These are phyloP conservation scores for Aspergillus fructus DNA, from an alignment of 2,329 filamentous ascomycete genomes.

Conservation along the genomic window DNA sequence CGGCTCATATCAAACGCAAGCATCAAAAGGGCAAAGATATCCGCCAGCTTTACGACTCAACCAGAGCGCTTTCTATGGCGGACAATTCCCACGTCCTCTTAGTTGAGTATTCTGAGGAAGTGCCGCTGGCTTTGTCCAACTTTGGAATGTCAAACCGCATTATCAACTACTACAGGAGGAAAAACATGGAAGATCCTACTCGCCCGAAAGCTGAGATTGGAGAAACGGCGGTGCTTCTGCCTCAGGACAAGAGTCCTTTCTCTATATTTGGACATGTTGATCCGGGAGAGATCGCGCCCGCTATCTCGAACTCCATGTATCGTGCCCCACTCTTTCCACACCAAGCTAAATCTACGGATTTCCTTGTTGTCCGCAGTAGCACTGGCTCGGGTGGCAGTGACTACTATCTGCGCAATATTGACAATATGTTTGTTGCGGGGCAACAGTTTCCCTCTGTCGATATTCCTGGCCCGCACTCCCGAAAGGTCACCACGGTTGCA, in stretches of 20 bases:
- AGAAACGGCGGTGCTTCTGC: constrained; percentile 81
- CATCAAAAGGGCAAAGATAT: constrained; percentile 76
- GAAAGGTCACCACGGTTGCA: constrained; percentile 93
- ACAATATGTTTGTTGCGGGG: constrained; percentile 86
- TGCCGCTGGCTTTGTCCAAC: constrained; percentile 86
- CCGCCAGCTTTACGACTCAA: constrained; percentile 74
- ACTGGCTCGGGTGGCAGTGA: constrained; percentile 74
- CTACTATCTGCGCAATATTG: constrained; percentile 85
- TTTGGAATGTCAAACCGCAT: constrained; percentile 96
- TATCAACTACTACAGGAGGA: constrained; percentile 93
- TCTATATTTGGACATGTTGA: constrained; percentile 92
- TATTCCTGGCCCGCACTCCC: constrained; percentile 87
- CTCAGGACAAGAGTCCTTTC: constrained; percentile 94
- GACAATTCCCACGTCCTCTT: constrained; percentile 88
- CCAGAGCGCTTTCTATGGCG: constrained; percentile 78
- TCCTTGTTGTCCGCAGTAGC: constrained; percentile 78
- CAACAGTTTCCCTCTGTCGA: constrained; percentile 91
- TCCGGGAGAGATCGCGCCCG: constrained; percentile 83
- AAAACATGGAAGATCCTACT: constrained; percentile 72
- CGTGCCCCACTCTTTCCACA: constrained; percentile 92
- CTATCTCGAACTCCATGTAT: constrained; percentile 93
- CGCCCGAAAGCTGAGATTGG: constrained; percentile 81
- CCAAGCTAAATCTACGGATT: constrained; percentile 73
- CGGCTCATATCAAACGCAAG: constrained; percentile 75
- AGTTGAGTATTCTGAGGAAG: constrained; percentile 94